Base-by-base conservation (phyloP, 345 rosid genomes). In the Mangifera indica region DNA sequence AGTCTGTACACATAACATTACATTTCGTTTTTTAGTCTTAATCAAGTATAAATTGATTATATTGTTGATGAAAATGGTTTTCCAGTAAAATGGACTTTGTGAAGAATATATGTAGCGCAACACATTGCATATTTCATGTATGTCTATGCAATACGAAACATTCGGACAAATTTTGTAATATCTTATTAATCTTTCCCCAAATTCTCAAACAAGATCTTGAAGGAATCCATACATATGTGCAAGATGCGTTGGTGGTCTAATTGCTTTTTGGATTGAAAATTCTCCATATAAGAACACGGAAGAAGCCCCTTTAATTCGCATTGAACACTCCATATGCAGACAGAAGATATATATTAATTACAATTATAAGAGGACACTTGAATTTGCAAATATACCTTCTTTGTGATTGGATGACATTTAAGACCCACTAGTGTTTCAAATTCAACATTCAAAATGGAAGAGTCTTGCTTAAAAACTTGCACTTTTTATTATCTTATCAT, bases 381-480 rank as follows among this genome's bases (percentile, higher is more conserved):
- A 26, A 25, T 59, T 59, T 22, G 37, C 48, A 22, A 20, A 21
- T 54, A 18, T n/a, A 21, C n/a, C 7, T 37, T 37, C 10, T 6
- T 18, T 32, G 53, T 48, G 17, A 49, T 34, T 10, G 57, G 72
- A 37, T 54, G 72, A 54, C 62, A 68, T 29, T 67, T 37, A 54
- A 40, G 62, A 68, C 58, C 61, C 61, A 22, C 62, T 40, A 68
- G 34, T 55, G 49, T 15, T 66, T 37, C 61, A 55, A 40, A 40
- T 37, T 54, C 53, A 4, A 37, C 42, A 37, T 37, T 37, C 42
- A 37, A 37, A 37, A 37, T 37, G 42, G 42, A 37, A 37, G 0
- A 37, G 42, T 37, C 42, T 37, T 37, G 42, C 42, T 37, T 37
- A 37, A 37, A 37, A 37, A 37, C 42, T 37, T 37, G 8, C 42